These are phyloP conservation scores for Puccinia coronata DNA, from an alignment of 1,284 basidiomycete genomes.

Conservation along the genomic window DNA sequence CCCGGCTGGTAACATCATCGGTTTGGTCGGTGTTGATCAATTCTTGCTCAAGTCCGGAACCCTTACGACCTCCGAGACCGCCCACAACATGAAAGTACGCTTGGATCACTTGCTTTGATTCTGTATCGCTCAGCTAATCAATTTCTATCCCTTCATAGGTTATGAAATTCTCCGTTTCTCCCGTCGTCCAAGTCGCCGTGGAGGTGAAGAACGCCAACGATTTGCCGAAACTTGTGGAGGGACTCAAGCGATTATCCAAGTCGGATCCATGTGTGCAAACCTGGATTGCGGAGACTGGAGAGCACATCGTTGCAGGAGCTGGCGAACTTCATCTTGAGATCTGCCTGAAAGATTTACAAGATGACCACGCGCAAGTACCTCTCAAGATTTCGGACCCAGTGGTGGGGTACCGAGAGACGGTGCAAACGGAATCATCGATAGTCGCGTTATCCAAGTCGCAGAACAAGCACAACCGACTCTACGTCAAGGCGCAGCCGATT, in stretches of 20 bases:
- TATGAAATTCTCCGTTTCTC: slow-evolving; percentile 70
- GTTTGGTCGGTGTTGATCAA: slow-evolving; percentile 99
- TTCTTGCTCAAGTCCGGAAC: slow-evolving; percentile 97
- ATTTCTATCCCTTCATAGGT: slow-evolving; percentile 8
- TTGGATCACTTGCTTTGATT: background rate
- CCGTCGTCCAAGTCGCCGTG: slow-evolving; percentile 98
- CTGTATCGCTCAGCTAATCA: background rate
- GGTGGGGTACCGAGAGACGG: slow-evolving; percentile 97
- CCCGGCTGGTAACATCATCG: slow-evolving; percentile 96
- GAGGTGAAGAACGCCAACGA: slow-evolving; percentile 99
- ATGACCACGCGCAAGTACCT: slow-evolving; percentile 98
- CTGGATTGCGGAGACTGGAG: slow-evolving; percentile 87
- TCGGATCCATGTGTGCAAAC: slow-evolving; percentile 99
- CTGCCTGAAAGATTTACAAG: slow-evolving; percentile 98
- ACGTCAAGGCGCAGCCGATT: slow-evolving; percentile 86
- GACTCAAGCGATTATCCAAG: slow-evolving; percentile 99
- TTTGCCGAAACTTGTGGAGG: slow-evolving; percentile 99
- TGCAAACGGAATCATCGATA: slow-evolving; percentile 92
- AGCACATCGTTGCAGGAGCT: slow-evolving; percentile 99
- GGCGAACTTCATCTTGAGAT: slow-evolving; percentile 99
- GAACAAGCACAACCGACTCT: slow-evolving; percentile 99
- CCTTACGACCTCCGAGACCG: slow-evolving; percentile 94
- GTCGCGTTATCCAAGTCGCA: slow-evolving; percentile 98
- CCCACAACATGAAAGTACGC: slow-evolving; percentile 99
- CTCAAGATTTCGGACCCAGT: slow-evolving; percentile 99